Percentiles rank a stretch among this genome's conserved stretches.
These are phyloP conservation scores for Combretum micranthum DNA, from an alignment of 345 rosid genomes.

Conservation along the genomic window DNA sequence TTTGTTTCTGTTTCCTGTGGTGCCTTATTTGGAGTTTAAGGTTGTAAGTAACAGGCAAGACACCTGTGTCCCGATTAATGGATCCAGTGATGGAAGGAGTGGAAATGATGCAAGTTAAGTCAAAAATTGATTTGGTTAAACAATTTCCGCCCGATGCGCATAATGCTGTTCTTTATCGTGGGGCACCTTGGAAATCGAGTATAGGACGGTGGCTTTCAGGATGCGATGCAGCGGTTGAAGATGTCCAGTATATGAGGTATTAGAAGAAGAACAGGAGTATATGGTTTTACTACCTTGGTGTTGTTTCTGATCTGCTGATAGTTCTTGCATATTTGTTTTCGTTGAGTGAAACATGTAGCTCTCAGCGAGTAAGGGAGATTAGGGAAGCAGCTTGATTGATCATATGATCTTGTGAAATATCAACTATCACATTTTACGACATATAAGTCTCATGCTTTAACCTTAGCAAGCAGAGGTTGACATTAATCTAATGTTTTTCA, in stretches of 20 bases:
- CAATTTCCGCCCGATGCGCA: slow-evolving; percentile 74
- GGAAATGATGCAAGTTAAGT: slow-evolving; percentile 10
- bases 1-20: slow-evolving; percentile 57
- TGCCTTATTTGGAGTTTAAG: slow-evolving; percentile 63
- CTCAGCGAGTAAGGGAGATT: too few species aligned
- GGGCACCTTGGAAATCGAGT: slow-evolving; percentile 83
- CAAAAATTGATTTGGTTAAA: slow-evolving; percentile 36
- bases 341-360: too few species aligned
- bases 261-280: neutral
- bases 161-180: slow-evolving; percentile 58
- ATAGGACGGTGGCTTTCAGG: slow-evolving; percentile 90
- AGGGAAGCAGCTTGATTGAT: slow-evolving; percentile 5
- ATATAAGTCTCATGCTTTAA: too few species aligned
- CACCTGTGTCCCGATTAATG: slow-evolving; percentile 33
- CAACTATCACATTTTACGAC: neutral
- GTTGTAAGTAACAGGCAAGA: slow-evolving; percentile 40
- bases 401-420: neutral
- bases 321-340: too few species aligned
- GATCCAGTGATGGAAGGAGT: slow-evolving; percentile 24
- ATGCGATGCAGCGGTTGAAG: slow-evolving; percentile 52
- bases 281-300: neutral
- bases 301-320: neutral
- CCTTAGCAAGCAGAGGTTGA: neutral
- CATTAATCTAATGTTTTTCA: neutral
- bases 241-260: slow-evolving; percentile 60